Percentiles rank a stretch among this genome's conserved stretches.
phyloP scores from a whole-genome alignment of 2,329 filamentous ascomycete genomes.

The Venturia aucupariae region DNA sequence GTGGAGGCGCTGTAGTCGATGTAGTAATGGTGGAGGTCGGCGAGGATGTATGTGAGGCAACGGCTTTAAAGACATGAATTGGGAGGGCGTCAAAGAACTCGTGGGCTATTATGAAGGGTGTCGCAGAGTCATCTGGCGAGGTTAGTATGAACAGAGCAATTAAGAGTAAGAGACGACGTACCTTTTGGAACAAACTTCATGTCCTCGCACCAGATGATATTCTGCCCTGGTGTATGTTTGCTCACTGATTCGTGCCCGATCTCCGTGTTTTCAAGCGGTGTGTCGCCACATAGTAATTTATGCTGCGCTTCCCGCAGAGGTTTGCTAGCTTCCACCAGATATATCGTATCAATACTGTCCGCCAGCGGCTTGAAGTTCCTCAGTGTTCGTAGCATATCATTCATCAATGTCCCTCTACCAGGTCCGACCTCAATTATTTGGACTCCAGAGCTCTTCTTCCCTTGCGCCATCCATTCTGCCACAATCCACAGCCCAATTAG shows the following conservation, averaged over 20 bases:
- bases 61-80: conserved; percentile 86
- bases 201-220: conserved; percentile 83
- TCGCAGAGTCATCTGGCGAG: conserved; percentile 51
- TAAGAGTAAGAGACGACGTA: conserved; percentile 29
- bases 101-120: conserved; percentile 89
- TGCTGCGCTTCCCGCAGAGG: conserved; percentile 70
- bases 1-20: conserved; percentile 38
- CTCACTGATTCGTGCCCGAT: conserved; percentile 64
- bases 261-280: conserved; percentile 58
- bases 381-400: conserved; percentile 88
- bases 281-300: conserved; percentile 63
- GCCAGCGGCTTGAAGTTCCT: conserved; percentile 72
- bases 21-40: conserved; percentile 34
- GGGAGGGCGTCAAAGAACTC: conserved; percentile 98
- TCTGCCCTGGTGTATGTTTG: conserved; percentile 62
- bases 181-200: conserved; percentile 70
- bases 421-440: conserved; percentile 92
- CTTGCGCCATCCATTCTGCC: conserved; percentile 93
- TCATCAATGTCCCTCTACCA: conserved; percentile 91
- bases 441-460: conserved; percentile 60
- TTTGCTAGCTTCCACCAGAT: conserved; percentile 88
- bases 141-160: conserved; percentile 18
- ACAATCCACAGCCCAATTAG: conserved; percentile 91
- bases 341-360: conserved; percentile 72
- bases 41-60: conserved; percentile 37